A percentile compares a stretch with the other conserved stretches of the same genome.
Evolutionary conservation across 192 early-diverging fungal species (phyloP).

Genomic region (Allomyces macrogynus): DNA sequence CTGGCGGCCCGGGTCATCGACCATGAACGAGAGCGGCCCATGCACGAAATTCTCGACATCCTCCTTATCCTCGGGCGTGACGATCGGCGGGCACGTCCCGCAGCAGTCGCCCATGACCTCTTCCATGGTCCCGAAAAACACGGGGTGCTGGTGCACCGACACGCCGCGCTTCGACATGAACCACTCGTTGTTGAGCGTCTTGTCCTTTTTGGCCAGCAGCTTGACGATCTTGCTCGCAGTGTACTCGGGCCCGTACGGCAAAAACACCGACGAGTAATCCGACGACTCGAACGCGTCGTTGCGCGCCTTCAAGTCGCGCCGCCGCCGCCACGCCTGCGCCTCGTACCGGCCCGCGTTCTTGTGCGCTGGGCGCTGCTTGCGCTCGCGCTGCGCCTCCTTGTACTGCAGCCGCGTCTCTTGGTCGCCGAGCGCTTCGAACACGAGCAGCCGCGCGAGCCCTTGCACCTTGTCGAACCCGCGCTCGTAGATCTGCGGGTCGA

Average conservation of each 20-base stretch:
- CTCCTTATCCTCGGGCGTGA: constrained; percentile 8
- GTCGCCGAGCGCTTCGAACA: constrained; percentile 7
- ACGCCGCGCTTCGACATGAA: constrained; percentile 4
- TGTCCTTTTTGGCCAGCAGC: constrained; percentile 11
- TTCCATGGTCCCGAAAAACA: constrained; percentile 10
- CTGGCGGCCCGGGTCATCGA: constrained; percentile 13
- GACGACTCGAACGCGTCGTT: constrained; percentile 7
- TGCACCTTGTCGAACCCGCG: constrained; percentile 11
- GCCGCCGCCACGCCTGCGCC: not conserved
- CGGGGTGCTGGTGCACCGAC: constrained; percentile 11
- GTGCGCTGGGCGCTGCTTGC: constrained; percentile 9
- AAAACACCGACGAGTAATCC: constrained; percentile 11
- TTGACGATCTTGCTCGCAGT: constrained; percentile 6
- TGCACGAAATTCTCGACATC: constrained; percentile 6
- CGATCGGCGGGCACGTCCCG: constrained; percentile 8
- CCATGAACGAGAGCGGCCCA: constrained; percentile 8
- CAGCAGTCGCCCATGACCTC: constrained; percentile 12
- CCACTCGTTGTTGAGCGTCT: constrained; percentile 10
- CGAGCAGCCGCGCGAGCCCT: constrained; percentile 11
- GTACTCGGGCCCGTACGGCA: constrained; percentile 12
- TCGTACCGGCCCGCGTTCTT: constrained; percentile 9
- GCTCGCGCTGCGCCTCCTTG: constrained; percentile 9
- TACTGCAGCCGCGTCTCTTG: constrained; percentile 7
- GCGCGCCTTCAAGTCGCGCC: constrained; percentile 4
- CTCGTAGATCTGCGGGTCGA: constrained; percentile 13